A percentile compares a stretch with the other conserved stretches of the same genome.
Conservation (phyloP, 805 yeast species). For the Phaffomyces thermotolerans region DNA sequence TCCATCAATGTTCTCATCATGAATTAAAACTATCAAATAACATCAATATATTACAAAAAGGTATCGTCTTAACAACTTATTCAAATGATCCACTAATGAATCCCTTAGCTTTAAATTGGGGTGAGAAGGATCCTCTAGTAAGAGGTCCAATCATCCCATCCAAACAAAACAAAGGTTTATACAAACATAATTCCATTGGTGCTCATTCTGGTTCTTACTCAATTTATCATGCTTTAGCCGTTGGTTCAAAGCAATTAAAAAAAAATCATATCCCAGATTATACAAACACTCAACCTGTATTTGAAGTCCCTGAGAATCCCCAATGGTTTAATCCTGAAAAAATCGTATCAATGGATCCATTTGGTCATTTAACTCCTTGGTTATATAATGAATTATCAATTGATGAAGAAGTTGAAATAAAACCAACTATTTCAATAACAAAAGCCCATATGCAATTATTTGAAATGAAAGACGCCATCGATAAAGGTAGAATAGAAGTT, state of each 20-base stretch:
- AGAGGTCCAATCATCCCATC: conserved; percentile 57
- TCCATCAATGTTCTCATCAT: conserved; percentile 6
- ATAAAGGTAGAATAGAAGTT: conserved; percentile 43
- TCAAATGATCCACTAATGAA: conserved; percentile 41
- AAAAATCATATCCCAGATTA: conserved; percentile 49
- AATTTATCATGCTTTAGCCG: conserved; percentile 58
- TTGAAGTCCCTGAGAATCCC: conserved; percentile 43
- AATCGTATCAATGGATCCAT: conserved; percentile 60
- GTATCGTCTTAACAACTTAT: conserved; percentile 44
- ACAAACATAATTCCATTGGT: conserved; percentile 55
- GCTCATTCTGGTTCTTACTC: conserved; percentile 60
- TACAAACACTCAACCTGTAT: conserved; percentile 58
- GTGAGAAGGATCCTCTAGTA: conserved; percentile 35
- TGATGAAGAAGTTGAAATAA: conserved; percentile 45
- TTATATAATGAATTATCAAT: conserved; percentile 37
- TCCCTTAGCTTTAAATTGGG: conserved; percentile 50
- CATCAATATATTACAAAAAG: conserved; percentile 13
- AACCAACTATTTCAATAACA: conserved; percentile 61
- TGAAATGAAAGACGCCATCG: conserved; percentile 52
- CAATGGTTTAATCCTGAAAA: conserved; percentile 51
- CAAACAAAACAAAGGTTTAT: conserved; percentile 40
- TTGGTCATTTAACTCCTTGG: conserved; percentile 63
- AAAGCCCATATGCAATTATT: conserved; percentile 56
- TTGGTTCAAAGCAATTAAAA: conserved; percentile 52
- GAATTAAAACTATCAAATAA: conserved; percentile 14